These are phyloP conservation scores for Omphalea diandra DNA, from an alignment of 441 rosid genomes.

Conservation along the genomic window DNA sequence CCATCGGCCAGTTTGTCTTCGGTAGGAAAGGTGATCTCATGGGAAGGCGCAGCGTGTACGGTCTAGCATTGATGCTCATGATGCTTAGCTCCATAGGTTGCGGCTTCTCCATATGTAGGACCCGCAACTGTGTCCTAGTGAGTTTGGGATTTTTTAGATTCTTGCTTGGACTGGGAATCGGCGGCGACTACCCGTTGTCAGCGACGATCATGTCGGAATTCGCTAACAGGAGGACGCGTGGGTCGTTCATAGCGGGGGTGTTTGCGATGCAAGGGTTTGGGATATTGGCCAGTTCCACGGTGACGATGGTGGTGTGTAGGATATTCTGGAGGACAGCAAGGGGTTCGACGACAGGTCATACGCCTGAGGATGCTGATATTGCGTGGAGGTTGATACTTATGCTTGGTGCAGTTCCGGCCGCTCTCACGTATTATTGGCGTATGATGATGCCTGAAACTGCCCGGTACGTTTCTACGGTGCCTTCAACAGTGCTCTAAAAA, in stretches of 20 bases:
- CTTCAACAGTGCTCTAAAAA: too few relatives aligned
- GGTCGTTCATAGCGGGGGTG: slow-evolving; percentile 64
- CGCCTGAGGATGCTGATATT: slow-evolving; percentile 50
- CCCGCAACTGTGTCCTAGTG: slow-evolving; percentile 38
- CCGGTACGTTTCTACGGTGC: too few relatives aligned
- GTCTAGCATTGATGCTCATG: slow-evolving; percentile 57
- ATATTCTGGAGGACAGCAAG: slow-evolving; percentile 33
- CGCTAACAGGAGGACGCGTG: slow-evolving; percentile 66
- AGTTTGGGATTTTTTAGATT: slow-evolving; percentile 52
- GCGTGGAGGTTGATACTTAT: slow-evolving; percentile 58
- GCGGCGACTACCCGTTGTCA: slow-evolving; percentile 72
- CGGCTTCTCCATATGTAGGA: slow-evolving; percentile 64
- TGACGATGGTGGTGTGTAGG: slow-evolving; percentile 46
- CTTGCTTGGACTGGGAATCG: slow-evolving; percentile 60
- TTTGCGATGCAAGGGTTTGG: slow-evolving; percentile 82
- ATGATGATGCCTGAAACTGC: slow-evolving; percentile 66
- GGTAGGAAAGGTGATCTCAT: slow-evolving; percentile 61
- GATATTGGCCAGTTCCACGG: slow-evolving; percentile 49
- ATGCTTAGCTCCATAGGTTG: slow-evolving; percentile 53
- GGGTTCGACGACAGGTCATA: background rate
- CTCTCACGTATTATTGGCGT: slow-evolving; percentile 48
- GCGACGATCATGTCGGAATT: slow-evolving; percentile 82
- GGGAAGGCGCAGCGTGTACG: slow-evolving; percentile 68
- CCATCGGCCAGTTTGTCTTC: slow-evolving; percentile 55
- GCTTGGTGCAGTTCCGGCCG: slow-evolving; percentile 52